A percentile compares a stretch with the other conserved stretches of the same genome.
These are phyloP conservation scores for Pythium insidiosum DNA, from an alignment of 352 stramenopile genomes.

Conservation along the genomic window DNA sequence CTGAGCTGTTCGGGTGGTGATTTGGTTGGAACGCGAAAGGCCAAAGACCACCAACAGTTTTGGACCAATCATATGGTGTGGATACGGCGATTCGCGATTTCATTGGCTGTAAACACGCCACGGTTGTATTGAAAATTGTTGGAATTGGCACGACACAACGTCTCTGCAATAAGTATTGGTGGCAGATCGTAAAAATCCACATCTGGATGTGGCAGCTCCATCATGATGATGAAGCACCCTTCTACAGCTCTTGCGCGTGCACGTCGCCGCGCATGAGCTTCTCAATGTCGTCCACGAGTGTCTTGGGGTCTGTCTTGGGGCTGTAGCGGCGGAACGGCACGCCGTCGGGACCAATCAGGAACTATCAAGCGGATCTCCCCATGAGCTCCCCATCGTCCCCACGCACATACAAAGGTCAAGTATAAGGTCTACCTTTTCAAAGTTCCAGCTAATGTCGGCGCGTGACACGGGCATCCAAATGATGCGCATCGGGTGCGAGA, in stretches of 20 bases:
- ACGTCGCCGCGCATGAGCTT: constrained; percentile 36
- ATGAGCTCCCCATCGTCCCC: not conserved
- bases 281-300: constrained; percentile 57
- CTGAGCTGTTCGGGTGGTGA: constrained; percentile 13
- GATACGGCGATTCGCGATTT: not conserved
- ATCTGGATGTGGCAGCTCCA: not conserved
- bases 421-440: constrained; percentile 54
- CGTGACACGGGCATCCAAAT: constrained; percentile 82
- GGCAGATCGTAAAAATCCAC: not conserved
- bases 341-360: constrained; percentile 67
- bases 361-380: no score
- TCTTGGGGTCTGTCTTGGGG: constrained; percentile 58
- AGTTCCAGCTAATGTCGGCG: constrained; percentile 77
- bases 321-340: constrained; percentile 78
- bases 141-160: not conserved
- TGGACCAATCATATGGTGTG: constrained; percentile 6
- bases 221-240: no score
- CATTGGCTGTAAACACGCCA: not conserved
- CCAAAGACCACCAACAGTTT: constrained; percentile 19
- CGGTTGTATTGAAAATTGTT: not conserved
- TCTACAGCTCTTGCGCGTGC: constrained; percentile 1
- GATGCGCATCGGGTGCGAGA: constrained; percentile 75
- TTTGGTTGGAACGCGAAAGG: constrained; percentile 24
- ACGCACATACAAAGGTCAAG: not conserved
- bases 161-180: not conserved